Evolutionary conservation across 768 basidiomycete species (phyloP), one percentile per base, ranked within the genome.

Genomic region (Suillus fuscotomentosus): DNA sequence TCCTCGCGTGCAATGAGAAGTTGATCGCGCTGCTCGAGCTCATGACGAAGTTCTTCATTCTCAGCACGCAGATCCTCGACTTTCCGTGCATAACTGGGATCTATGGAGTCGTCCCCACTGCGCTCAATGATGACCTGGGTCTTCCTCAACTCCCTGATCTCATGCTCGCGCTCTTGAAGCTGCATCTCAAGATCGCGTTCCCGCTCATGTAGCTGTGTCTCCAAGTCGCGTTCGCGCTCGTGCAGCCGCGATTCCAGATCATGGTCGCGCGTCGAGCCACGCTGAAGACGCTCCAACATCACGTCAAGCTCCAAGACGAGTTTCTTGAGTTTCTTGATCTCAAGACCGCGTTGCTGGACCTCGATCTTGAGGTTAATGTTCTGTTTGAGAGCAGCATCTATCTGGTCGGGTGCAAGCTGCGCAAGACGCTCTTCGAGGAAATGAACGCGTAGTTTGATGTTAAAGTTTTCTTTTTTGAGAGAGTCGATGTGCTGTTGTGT

Each of bases 381-480:
- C 77, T 97, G 94, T 70, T 95, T 94, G 63, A 94, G 84, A 5
- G 91, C 92, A 5, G 91, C 90, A 71, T 97, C 92, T 74, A 96
- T 91, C 71, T 97, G 91, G 74, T 97, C 95, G 0, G 95, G 94
- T 0, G 92, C 91, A 56, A 95, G 87, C 70, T 93, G 88, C 2
- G 91, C 90, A 17, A 99, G 84, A 53, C 93, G 89, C 71, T 99
- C 95, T 76, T 98, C 94, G 50, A 97, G 85, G 74, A 97, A 97
- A 73, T 97, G 95, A 3, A 98, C 92, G 64, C 95, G 92, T 60
- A 99, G 85, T 76, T 98, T 97, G 73, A 99, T 89, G 71, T 90
- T 91, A 76, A 99, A 98, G 81, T 97, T 97, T 75, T 99, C 96
- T 75, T 96, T 97, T 80, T 97, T 95, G 71, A 95, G 86, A 66